These are phyloP conservation scores for Lactarius psammicola DNA, from an alignment of 768 basidiomycete genomes.

Conservation along the genomic window DNA sequence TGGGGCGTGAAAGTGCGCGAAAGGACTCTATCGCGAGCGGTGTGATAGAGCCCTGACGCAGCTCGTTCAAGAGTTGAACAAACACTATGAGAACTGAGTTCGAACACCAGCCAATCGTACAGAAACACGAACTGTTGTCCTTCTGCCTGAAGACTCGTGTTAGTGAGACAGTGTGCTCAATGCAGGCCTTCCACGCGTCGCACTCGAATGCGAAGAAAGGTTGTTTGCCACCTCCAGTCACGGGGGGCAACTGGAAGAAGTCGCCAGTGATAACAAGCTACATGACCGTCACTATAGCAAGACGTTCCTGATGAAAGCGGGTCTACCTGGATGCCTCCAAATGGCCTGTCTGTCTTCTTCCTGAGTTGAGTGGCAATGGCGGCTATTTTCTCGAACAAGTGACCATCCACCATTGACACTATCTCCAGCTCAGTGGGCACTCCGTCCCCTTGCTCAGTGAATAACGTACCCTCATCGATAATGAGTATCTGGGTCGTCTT, in stretches of 20 bases:
- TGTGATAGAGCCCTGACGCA: slow-evolving; percentile 60
- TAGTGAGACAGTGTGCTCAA: slow-evolving; percentile 60
- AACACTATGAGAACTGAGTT: slow-evolving; percentile 46
- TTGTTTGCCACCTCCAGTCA: slow-evolving; percentile 43
- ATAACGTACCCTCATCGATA: slow-evolving; percentile 56
- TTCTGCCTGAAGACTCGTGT: slow-evolving; percentile 76
- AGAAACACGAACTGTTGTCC: slow-evolving; percentile 53
- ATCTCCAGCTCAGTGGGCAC: neutral
- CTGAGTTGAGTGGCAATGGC: slow-evolving; percentile 51
- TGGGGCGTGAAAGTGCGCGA: slow-evolving; percentile 44
- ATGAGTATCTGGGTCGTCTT: slow-evolving; percentile 55
- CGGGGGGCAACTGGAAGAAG: slow-evolving; percentile 65
- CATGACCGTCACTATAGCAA: slow-evolving; percentile 22
- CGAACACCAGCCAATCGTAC: neutral
- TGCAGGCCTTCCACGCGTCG: slow-evolving; percentile 53
- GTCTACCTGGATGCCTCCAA: slow-evolving; percentile 63
- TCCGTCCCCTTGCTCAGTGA: too few relatives aligned
- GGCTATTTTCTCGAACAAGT: slow-evolving; percentile 58
- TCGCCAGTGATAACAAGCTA: slow-evolving; percentile 62
- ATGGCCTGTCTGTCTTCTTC: slow-evolving; percentile 49
- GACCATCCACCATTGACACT: slow-evolving; percentile 74
- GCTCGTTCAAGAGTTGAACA: slow-evolving; percentile 71
- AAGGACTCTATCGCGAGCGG: slow-evolving; percentile 47
- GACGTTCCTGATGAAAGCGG: slow-evolving; percentile 34
- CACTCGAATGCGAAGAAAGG: slow-evolving; percentile 69